These are phyloP conservation scores for Exserohilum rostratum DNA, from an alignment of 2,329 filamentous ascomycete genomes.

Conservation along the genomic window DNA sequence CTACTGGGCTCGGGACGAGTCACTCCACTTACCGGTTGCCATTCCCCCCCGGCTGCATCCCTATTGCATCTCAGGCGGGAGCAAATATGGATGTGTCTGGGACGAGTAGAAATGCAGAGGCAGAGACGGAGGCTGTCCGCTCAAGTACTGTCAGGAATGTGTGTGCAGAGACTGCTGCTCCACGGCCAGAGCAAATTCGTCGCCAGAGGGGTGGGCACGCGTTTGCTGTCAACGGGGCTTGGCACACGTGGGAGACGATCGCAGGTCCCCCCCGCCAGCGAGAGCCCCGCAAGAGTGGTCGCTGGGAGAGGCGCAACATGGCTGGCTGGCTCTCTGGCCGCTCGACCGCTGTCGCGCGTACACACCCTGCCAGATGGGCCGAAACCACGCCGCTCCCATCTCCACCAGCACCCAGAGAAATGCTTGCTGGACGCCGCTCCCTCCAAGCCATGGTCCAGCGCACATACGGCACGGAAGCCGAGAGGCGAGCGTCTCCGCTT, in stretches of 20 bases:
- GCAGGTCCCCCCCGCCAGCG: constrained; percentile 13
- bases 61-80: constrained; percentile 16
- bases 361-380: neutral
- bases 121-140: neutral
- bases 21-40: constrained; percentile 35
- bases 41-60: constrained; percentile 26
- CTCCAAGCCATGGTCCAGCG: neutral
- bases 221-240: constrained; percentile 11
- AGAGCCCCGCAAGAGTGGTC: constrained; percentile 8
- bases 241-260: constrained; percentile 20
- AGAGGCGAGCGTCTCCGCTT: constrained; percentile 15
- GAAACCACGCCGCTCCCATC: constrained; percentile 1
- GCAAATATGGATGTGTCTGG: neutral
- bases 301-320: constrained; percentile 5
- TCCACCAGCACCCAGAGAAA: neutral
- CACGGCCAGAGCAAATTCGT: constrained; percentile 1
- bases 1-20: constrained; percentile 4
- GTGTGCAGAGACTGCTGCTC: neutral
- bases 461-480: constrained; percentile 10
- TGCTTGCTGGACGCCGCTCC: neutral
- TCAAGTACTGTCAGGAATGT: neutral
- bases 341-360: neutral
- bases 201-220: neutral
- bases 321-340: neutral
- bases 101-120: neutral